Evolutionary conservation across 2,329 filamentous ascomycete species (phyloP), one percentile per base, ranked within the genome.

Genomic region (Botryotinia calthae): DNA sequence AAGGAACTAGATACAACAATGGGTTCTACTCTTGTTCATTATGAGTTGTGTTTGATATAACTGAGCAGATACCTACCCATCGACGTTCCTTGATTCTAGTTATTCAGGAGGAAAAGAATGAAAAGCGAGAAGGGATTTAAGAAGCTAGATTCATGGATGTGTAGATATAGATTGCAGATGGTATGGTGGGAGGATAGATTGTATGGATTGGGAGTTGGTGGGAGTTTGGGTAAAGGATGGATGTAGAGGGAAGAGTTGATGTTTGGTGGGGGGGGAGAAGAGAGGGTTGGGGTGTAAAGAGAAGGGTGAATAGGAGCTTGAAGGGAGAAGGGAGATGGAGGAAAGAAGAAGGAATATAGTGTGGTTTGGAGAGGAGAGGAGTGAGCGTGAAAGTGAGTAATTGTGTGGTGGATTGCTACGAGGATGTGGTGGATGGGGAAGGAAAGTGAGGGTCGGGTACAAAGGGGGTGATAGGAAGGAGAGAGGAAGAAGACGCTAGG

Each of bases 1-100:
- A 28, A 56, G n/a, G 6, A 54, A 9, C 6, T 18, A 9, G 14
- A 28, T 56, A 9, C 7, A 8, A 54, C 12, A n/a, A 2, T 2
- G 6, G 14, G 12, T 31, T 18, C n/a, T 6, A 31, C 12, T 56
- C 51, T 56, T 56, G 51, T 28, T 2, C 7, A 56, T 56, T 18
- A 18, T 28, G 6, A 8, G 1, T 18, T 18, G 0, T 18, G 16
- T 18, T 2, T 28, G 0, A 56, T 28, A 1, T 56, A 8, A 18
- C 2, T 56, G n/a, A 7, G n/a, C 2, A 56, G 2, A 56, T 56
- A 31, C 1, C 51, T 56, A 18, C 2, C 12, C n/a, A 54, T 28
- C 14, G 14, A 8, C 2, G 7, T 16, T n/a, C 28, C 2, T 18
- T 31, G n/a, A 56, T 56, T 18, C 14, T 28, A 2, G 8, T 56